phyloP scores from a whole-genome alignment of 1,284 basidiomycete species.

The Heliocybe sulcata region DNA sequence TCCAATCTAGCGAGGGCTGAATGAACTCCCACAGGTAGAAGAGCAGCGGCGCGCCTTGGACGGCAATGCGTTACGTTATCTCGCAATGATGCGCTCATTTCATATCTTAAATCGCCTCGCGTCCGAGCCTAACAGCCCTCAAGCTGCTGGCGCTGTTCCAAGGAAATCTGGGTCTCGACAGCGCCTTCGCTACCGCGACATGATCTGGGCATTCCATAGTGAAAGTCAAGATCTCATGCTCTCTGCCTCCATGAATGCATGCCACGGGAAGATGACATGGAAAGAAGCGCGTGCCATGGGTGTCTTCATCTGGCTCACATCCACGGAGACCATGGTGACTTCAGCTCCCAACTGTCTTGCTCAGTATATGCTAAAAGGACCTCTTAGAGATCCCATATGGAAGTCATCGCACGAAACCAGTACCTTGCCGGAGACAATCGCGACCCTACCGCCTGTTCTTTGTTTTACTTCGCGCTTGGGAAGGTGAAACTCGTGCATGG shows the following conservation, averaged over 20 bases:
- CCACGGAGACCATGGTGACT: conserved; percentile 69
- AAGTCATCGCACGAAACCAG: conserved; percentile 88
- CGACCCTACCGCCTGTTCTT: conserved; percentile 84
- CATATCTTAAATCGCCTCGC: conserved; percentile 67
- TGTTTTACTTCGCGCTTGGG: conserved; percentile 93
- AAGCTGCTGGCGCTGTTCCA: conserved; percentile 27
- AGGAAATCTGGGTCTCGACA: conserved; percentile 48
- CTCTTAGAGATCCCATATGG: conserved; percentile 70
- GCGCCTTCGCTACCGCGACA: conserved; percentile 83
- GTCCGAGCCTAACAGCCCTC: conserved; percentile 35
- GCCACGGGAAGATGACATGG: conserved; percentile 83
- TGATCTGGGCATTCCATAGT: conserved; percentile 94
- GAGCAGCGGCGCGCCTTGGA: conserved; percentile 84
- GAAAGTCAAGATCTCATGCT: conserved; percentile 85
- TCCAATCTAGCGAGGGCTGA: conserved; percentile 5
- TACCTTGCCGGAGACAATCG: conserved; percentile 82
- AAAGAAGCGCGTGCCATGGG: conserved; percentile 81
- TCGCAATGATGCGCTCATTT: conserved; percentile 83
- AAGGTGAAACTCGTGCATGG: conserved; percentile 91
- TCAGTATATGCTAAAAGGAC: neutral
- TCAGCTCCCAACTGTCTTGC: neutral
- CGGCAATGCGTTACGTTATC: conserved; percentile 83
- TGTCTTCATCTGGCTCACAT: conserved; percentile 83
- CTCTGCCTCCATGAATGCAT: conserved; percentile 62
- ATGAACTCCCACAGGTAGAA: conserved; percentile 56